These are phyloP conservation scores for Lepraria neglecta DNA, from an alignment of 495 filamentous ascomycete genomes.

Conservation along the genomic window DNA sequence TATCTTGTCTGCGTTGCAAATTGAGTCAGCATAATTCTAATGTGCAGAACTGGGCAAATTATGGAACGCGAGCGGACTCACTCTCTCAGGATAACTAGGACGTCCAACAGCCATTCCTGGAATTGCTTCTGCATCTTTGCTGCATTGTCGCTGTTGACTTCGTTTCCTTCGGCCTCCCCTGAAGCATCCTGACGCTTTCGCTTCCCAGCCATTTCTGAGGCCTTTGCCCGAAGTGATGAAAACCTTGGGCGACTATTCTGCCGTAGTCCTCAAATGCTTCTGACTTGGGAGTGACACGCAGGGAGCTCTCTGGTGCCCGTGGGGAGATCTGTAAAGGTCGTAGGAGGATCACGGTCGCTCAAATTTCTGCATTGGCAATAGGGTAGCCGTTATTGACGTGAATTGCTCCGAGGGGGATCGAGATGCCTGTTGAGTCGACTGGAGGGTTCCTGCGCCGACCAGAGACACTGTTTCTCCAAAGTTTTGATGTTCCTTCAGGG, in stretches of 20 bases:
- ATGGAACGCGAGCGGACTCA: conserved; percentile 8
- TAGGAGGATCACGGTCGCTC: background rate
- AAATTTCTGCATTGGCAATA: conserved; percentile 6
- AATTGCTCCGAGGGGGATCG: background rate
- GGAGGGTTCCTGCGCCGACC: background rate
- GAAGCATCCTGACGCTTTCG: conserved; percentile 24
- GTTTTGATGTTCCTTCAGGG: conserved; percentile 13
- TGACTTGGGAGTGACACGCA: background rate
- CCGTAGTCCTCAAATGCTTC: background rate
- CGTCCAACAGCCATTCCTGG: conserved; percentile 24
- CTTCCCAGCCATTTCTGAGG: conserved; percentile 22
- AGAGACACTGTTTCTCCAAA: background rate
- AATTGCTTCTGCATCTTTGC: conserved; percentile 16
- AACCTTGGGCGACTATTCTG: background rate
- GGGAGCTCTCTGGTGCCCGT: background rate
- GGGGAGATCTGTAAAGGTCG: background rate
- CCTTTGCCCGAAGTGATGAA: background rate
- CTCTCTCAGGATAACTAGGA: conserved; percentile 25
- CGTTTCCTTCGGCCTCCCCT: conserved; percentile 10
- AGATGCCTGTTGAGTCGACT: background rate
- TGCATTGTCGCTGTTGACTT: background rate
- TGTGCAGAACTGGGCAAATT: background rate
- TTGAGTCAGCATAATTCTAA: conserved; percentile 4
- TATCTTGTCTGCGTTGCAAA: conserved; percentile 19
- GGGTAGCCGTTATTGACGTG: background rate